Evolutionary conservation across 352 stramenopile species (phyloP).

Genomic region (Peronospora destructor): DNA sequence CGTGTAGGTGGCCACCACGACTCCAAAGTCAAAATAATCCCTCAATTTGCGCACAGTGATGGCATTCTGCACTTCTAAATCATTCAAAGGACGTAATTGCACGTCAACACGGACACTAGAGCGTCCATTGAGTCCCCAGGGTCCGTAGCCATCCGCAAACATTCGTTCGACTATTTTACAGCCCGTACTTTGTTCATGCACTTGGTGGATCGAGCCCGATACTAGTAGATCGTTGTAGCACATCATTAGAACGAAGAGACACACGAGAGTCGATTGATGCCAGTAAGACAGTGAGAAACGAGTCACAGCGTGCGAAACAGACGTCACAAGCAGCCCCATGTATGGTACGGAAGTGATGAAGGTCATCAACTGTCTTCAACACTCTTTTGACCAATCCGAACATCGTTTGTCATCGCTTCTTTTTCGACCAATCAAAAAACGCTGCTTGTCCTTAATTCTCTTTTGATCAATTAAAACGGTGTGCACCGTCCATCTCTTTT

Average conservation of each 20-base stretch:
- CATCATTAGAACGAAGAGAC: constrained; percentile 28
- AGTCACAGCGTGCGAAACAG: not conserved
- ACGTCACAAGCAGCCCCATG: constrained; percentile 6
- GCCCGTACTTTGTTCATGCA: constrained; percentile 48
- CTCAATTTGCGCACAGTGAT: constrained; percentile 63
- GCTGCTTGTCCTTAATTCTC: too few relatives aligned
- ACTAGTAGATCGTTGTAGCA: constrained; percentile 25
- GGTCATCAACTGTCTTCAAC: constrained; percentile 36
- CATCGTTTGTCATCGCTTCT: not conserved
- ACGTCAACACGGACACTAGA: constrained; percentile 49
- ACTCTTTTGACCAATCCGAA: constrained; percentile 19
- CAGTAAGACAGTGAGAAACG: constrained; percentile 2
- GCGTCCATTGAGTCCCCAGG: constrained; percentile 36
- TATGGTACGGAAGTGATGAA: constrained; percentile 18
- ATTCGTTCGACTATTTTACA: constrained; percentile 70
- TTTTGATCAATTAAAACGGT: not conserved
- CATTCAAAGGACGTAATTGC: constrained; percentile 37
- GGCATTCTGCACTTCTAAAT: constrained; percentile 51
- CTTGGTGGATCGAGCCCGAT: constrained; percentile 50
- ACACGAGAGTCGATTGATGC: constrained; percentile 4
- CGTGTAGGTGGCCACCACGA: constrained; percentile 62
- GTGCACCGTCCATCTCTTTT: constrained; percentile 1
- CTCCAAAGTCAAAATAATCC: constrained; percentile 78
- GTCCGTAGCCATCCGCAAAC: constrained; percentile 62
- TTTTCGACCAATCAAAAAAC: not conserved